These are phyloP conservation scores for Vitis hybrid DNA, from an alignment of 177 flowering plant genomes.

Conservation along the genomic window DNA sequence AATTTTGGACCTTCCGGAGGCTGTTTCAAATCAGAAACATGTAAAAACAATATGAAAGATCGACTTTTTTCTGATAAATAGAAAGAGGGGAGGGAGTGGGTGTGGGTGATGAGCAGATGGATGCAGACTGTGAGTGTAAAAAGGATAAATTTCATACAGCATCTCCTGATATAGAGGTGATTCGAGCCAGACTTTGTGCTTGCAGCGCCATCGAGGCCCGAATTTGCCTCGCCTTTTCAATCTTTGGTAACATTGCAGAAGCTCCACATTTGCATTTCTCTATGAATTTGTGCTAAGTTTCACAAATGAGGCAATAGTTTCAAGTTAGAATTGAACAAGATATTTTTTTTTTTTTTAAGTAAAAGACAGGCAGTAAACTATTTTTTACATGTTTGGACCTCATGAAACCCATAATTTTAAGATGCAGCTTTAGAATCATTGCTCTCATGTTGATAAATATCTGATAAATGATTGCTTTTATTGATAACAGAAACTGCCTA, in stretches of 20 bases:
- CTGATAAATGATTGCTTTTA: too few species aligned
- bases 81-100: neutral
- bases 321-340: constrained; percentile 8
- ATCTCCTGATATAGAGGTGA: constrained; percentile 34
- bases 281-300: constrained; percentile 83
- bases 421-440: neutral
- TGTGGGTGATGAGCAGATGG: neutral
- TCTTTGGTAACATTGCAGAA: constrained; percentile 73
- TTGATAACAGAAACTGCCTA: too few species aligned
- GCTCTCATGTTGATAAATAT: too few species aligned
- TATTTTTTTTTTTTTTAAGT: neutral
- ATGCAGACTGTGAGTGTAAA: neutral
- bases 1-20: constrained; percentile 36
- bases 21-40: constrained; percentile 29
- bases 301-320: constrained; percentile 3
- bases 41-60: neutral
- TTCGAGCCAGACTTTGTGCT: constrained; percentile 45
- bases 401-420: neutral
- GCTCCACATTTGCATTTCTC: constrained; percentile 90
- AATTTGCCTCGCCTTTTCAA: constrained; percentile 78
- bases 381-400: neutral
- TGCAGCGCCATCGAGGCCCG: constrained; percentile 66
- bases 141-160: constrained; percentile 33
- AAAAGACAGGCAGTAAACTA: neutral
- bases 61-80: neutral